Evolutionary conservation across 2,329 filamentous ascomycete genomes (phyloP).

Genomic region (Gremmenia infestans): DNA sequence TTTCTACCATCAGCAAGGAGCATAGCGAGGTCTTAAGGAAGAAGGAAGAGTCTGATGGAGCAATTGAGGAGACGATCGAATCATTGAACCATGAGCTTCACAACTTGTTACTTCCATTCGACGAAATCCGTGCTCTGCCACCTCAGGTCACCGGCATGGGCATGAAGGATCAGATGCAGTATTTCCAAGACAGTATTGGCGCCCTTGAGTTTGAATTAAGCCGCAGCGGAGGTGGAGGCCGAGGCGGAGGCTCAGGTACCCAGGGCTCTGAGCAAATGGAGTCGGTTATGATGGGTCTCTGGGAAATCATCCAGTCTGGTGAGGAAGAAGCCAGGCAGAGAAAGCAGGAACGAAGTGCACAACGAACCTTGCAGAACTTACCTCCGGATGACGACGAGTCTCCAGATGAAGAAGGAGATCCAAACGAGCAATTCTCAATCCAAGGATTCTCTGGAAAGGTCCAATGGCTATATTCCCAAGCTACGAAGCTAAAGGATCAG

Average conservation of each 20-base stretch:
- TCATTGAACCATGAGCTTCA: conserved; percentile 61
- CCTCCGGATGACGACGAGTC: conserved; percentile 56
- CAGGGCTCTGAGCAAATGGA: conserved; percentile 48
- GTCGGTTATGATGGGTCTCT: conserved; percentile 44
- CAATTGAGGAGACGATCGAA: conserved; percentile 48
- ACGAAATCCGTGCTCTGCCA: conserved; percentile 49
- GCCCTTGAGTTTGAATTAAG: conserved; percentile 37
- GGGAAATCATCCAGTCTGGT: conserved; percentile 45
- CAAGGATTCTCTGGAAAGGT: conserved; percentile 74
- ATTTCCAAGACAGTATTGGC: conserved; percentile 58
- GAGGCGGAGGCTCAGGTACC: conserved; percentile 16
- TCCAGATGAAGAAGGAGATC: conserved; percentile 54
- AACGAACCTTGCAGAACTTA: conserved; percentile 51
- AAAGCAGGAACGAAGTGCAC: conserved; percentile 48
- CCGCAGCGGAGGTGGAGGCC: conserved; percentile 12
- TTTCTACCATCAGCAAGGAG: conserved; percentile 56
- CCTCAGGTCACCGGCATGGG: conserved; percentile 52
- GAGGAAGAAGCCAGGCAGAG: conserved; percentile 51
- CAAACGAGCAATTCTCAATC: conserved; percentile 63
- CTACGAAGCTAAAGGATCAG: conserved; percentile 77
- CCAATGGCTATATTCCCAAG: conserved; percentile 70
- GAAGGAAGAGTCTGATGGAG: conserved; percentile 23
- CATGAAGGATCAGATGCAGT: conserved; percentile 62
- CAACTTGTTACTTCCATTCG: conserved; percentile 47
- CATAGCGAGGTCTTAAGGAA: conserved; percentile 33